Conservation (phyloP, 306 rosid genomes). For the Dalbergia oliveri region DNA sequence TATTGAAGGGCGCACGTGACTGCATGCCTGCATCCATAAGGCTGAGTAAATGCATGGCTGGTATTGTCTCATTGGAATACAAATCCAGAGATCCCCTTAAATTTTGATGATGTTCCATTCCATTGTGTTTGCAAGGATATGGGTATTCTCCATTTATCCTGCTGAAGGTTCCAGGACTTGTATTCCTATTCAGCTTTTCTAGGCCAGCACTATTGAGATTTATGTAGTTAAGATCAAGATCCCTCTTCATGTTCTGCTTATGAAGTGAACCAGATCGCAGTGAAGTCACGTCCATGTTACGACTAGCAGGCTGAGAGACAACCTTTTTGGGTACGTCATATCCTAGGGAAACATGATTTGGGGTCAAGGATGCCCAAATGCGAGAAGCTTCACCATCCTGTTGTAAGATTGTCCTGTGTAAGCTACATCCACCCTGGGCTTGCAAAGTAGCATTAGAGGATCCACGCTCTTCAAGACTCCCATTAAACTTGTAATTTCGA, state of each 20-base stretch:
- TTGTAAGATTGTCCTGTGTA: conserved; percentile 60
- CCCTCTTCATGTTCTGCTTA: conserved; percentile 61
- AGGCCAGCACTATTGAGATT: conserved; percentile 59
- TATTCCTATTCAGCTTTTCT: conserved; percentile 64
- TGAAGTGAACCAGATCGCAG: conserved; percentile 55
- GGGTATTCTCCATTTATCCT: conserved; percentile 67
- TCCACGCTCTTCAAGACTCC: conserved; percentile 56
- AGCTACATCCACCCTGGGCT: conserved; percentile 65
- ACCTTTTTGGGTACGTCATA: conserved; percentile 60
- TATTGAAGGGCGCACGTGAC: conserved; percentile 68
- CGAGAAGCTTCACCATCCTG: conserved; percentile 68
- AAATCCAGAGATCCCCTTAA: conserved; percentile 70
- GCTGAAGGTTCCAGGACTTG: conserved; percentile 61
- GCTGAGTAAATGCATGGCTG: conserved; percentile 99
- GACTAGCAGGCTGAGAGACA: conserved; percentile 61
- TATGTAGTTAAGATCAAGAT: conserved; percentile 57
- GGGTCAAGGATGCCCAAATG: conserved; percentile 66
- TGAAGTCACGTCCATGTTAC: conserved; percentile 54
- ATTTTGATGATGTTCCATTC: conserved; percentile 66
- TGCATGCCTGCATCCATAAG: conserved; percentile 94
- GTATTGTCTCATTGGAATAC: conserved; percentile 91
- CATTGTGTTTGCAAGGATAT: conserved; percentile 61
- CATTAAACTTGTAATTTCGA: conserved; percentile 62
- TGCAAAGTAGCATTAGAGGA: conserved; percentile 60
- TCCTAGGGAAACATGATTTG: conserved; percentile 57